Evolutionary conservation across 345 rosid genomes (phyloP).

Genomic region (Brassica napus): Da-Ae NC_063436.1:9562001-9562500

Average conservation of each 20-base stretch:
- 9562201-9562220: constrained; percentile 50
- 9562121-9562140: neutral
- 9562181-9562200: constrained; percentile 66
- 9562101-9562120: neutral
- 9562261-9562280: constrained; percentile 36
- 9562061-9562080: constrained; percentile 89
- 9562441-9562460: constrained; percentile 31
- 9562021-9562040: constrained; percentile 66
- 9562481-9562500: neutral
- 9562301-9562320: neutral
- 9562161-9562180: constrained; percentile 73
- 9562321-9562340: neutral
- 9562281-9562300: constrained; percentile 23
- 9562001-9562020: constrained; percentile 21
- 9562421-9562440: constrained; percentile 7
- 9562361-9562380: constrained; percentile 5
- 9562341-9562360: neutral
- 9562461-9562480: constrained; percentile 3
- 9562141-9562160: neutral
- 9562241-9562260: constrained; percentile 39
- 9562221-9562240: constrained; percentile 47
- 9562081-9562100: constrained; percentile 37
- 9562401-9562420: neutral
- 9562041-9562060: constrained; percentile 65
- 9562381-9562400: constrained; percentile 2